These are phyloP conservation scores for Cryptosporidium bovis DNA, from an alignment of 169 alveolate genomes.

Conservation along the genomic window DNA sequence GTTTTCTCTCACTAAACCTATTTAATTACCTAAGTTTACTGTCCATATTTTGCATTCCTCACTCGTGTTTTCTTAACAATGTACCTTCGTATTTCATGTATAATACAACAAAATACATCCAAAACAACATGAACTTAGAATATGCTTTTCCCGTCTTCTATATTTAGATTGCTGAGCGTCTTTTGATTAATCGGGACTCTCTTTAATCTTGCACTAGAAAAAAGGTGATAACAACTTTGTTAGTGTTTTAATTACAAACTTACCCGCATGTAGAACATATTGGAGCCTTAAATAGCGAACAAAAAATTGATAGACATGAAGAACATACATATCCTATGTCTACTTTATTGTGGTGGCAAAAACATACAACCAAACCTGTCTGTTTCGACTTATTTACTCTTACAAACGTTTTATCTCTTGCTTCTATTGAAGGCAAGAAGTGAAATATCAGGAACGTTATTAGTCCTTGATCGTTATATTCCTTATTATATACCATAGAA, in stretches of 20 bases:
- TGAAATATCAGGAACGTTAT: conserved; percentile 49
- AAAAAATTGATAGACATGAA: conserved; percentile 56
- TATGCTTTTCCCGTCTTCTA: conserved; percentile 62
- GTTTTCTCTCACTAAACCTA: conserved; percentile 44
- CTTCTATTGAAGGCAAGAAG: conserved; percentile 56
- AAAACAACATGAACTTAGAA: not conserved
- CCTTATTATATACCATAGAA: not conserved
- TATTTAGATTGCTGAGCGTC: conserved; percentile 33
- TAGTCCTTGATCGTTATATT: conserved; percentile 24
- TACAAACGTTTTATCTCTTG: conserved; percentile 33
- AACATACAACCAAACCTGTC: conserved; percentile 61
- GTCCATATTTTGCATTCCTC: not conserved
- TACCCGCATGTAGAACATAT: conserved; percentile 71
- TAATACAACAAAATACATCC: not conserved
- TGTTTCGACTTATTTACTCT: conserved; percentile 28
- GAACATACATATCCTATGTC: conserved; percentile 69
- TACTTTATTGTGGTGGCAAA: conserved; percentile 57
- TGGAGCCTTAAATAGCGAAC: conserved; percentile 63
- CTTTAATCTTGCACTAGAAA: conserved; percentile 59
- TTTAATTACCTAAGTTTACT: not conserved
- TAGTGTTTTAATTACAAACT: conserved; percentile 6
- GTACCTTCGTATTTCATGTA: not conserved
- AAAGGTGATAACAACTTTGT: not conserved
- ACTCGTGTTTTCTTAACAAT: not conserved
- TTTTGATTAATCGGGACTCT: conserved; percentile 66